phyloP scores from a whole-genome alignment of 1,284 basidiomycete genomes.

The Peniophora sp. region DNA sequence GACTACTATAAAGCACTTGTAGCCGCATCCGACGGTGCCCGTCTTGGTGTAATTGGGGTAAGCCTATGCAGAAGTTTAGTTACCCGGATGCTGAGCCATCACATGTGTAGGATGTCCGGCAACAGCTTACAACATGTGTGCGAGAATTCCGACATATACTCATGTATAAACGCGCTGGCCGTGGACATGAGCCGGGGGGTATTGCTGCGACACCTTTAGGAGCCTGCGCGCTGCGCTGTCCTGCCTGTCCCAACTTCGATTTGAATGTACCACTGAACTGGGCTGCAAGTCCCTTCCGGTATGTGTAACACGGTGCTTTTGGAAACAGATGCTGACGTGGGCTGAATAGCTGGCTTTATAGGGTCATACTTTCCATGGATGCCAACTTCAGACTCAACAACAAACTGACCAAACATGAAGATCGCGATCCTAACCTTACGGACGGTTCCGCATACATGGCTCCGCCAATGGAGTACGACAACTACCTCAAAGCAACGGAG shows the following conservation, averaged over 20 bases:
- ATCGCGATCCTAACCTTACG: conserved; percentile 11
- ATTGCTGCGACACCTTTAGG: conserved; percentile 8
- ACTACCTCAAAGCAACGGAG: not conserved
- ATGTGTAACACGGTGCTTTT: not conserved
- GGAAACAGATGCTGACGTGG: not conserved
- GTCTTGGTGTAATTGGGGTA: not conserved
- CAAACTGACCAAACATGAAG: conserved; percentile 4
- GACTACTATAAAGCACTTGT: not conserved
- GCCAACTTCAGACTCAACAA: conserved; percentile 20
- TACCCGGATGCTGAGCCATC: no score
- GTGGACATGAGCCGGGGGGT: conserved; percentile 13
- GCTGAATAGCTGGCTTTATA: conserved; percentile 15
- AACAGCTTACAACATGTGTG: not conserved
- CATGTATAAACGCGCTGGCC: conserved; percentile 16
- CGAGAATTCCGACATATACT: conserved; percentile 13
- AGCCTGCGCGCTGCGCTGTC: conserved; percentile 15
- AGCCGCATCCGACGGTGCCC: not conserved
- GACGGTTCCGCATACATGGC: conserved; percentile 19
- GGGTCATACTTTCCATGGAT: conserved; percentile 17
- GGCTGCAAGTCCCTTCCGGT: not conserved
- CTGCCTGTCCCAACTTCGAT: conserved; percentile 20
- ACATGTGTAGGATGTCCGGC: not conserved
- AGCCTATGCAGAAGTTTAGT: not conserved
- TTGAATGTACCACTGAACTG: conserved; percentile 16
- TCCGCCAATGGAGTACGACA: conserved; percentile 7